Conservation (phyloP, 805 yeast genomes). For the Spathaspora gorwiae region DNA sequence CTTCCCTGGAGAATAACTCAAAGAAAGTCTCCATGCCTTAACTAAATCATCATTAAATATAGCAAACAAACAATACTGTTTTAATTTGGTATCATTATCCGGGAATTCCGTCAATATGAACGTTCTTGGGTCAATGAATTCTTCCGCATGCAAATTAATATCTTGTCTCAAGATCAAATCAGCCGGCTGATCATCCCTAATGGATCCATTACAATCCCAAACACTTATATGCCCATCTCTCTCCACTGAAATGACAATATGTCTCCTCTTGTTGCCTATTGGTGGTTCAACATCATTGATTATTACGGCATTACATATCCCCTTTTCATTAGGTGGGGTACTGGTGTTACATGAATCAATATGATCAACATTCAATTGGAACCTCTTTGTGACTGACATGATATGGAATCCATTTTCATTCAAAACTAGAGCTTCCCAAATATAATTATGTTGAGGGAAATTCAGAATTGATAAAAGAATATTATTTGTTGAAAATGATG, state of each 20-base stretch:
- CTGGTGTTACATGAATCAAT: not conserved
- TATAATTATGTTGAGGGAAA: slow-evolving; percentile 33
- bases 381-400: slow-evolving; percentile 32
- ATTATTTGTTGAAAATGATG: slow-evolving; percentile 19
- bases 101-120: slow-evolving; percentile 16
- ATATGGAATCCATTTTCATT: slow-evolving; percentile 8
- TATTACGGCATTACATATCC: slow-evolving; percentile 30
- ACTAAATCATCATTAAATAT: slow-evolving; percentile 38
- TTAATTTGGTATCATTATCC: not conserved
- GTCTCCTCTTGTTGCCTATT: slow-evolving; percentile 17
- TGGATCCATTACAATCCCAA: slow-evolving; percentile 54
- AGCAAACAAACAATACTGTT: slow-evolving; percentile 43
- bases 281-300: slow-evolving; percentile 28
- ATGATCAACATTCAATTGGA: slow-evolving; percentile 20
- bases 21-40: slow-evolving; percentile 39
- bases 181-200: slow-evolving; percentile 27
- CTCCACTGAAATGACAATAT: slow-evolving; percentile 28
- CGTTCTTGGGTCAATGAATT: slow-evolving; percentile 16
- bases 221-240: slow-evolving; percentile 40
- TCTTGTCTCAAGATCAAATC: slow-evolving; percentile 14
- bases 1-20: slow-evolving; percentile 10
- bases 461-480: slow-evolving; percentile 34
- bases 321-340: slow-evolving; percentile 8
- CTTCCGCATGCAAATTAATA: not conserved
- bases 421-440: slow-evolving; percentile 38